These are phyloP conservation scores for Ampelocalamus luodianensis DNA, from an alignment of 176 grass and related monocot genomes.

Conservation along the genomic window DNA sequence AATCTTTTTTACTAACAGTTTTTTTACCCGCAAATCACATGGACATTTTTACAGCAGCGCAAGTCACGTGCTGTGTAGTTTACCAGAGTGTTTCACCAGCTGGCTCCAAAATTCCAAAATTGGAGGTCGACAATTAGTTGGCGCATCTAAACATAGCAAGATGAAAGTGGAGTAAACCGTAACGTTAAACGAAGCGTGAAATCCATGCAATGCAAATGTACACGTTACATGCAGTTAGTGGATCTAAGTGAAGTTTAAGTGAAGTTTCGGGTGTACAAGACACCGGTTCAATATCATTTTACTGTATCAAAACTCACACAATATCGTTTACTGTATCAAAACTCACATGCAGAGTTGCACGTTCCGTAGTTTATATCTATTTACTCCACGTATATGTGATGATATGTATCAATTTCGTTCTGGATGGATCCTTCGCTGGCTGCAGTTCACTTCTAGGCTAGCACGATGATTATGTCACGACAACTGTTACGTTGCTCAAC, in stretches of 20 bases:
- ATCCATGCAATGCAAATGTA: background rate
- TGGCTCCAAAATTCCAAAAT: background rate
- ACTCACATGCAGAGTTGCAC: too few relatives aligned
- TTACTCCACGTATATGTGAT: too few relatives aligned
- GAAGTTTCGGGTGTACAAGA: too few relatives aligned
- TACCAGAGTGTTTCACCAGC: background rate
- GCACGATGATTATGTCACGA: background rate
- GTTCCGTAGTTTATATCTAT: too few relatives aligned
- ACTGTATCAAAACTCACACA: too few relatives aligned
- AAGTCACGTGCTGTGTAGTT: background rate
- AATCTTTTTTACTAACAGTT: background rate
- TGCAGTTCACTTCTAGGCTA: background rate
- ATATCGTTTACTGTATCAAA: too few relatives aligned
- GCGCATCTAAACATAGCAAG: background rate
- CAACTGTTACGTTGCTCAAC: background rate
- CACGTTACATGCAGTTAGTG: background rate
- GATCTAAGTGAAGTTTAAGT: too few relatives aligned
- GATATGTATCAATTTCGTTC: too few relatives aligned
- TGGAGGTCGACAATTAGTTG: background rate
- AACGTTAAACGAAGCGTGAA: background rate
- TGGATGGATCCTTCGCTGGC: too few relatives aligned
- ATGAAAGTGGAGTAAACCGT: background rate
- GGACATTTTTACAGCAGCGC: background rate
- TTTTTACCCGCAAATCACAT: background rate
- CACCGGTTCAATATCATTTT: too few relatives aligned